Evolutionary conservation across 345 rosid species (phyloP).

Genomic region (Citrus reticulata): DNA sequence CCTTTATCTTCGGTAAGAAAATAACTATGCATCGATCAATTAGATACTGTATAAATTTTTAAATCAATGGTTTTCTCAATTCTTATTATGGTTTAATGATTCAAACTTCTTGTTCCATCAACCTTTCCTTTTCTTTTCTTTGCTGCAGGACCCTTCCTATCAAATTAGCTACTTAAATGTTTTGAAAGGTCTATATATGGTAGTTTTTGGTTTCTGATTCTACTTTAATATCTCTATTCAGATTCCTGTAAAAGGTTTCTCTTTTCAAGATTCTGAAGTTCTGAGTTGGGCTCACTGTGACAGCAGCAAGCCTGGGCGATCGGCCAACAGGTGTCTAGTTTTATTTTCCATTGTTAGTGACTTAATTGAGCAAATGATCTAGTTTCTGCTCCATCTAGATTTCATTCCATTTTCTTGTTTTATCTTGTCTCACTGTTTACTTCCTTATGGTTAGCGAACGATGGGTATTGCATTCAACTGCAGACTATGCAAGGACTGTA

Average conservation of each 20-base stretch:
- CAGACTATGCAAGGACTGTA: slow-evolving; percentile 49
- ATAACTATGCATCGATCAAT: background rate
- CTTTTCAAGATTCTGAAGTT: slow-evolving; percentile 57
- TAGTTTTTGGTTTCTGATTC: slow-evolving; percentile 3
- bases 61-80: background rate
- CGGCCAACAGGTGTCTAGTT: slow-evolving; percentile 44
- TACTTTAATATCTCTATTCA: slow-evolving; percentile 25
- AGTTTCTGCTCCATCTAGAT: background rate
- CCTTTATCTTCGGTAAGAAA: slow-evolving; percentile 63
- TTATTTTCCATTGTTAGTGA: background rate
- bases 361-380: background rate
- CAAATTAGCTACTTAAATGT: background rate
- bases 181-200: background rate
- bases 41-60: background rate
- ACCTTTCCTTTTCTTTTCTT: background rate
- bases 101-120: background rate
- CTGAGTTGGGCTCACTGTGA: slow-evolving; percentile 77
- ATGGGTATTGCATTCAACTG: slow-evolving; percentile 81
- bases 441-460: slow-evolving; percentile 46
- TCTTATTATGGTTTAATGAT: background rate
- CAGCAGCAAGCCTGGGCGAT: slow-evolving; percentile 77
- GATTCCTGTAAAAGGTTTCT: slow-evolving; percentile 68
- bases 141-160: background rate
- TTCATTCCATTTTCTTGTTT: background rate
- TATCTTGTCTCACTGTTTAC: background rate